Evolutionary conservation across 2,329 filamentous ascomycete species (phyloP), one percentile per base, ranked within the genome.

Genomic region (Magnaporthiopsis poae): DNA sequence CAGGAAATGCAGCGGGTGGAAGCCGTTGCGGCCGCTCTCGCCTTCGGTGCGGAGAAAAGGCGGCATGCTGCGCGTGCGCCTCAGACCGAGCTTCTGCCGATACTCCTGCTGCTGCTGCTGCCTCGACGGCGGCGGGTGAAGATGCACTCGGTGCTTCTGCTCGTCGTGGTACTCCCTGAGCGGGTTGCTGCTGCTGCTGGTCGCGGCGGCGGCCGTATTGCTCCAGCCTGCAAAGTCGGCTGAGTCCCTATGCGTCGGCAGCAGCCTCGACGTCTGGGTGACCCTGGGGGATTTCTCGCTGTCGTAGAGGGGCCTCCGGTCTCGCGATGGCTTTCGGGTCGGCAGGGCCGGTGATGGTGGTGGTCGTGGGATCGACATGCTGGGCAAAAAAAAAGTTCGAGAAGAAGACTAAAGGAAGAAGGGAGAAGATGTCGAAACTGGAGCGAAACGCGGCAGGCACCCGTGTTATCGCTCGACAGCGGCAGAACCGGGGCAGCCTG

Each of bases 1-100:
- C 39, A 90, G 71, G 73, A 91, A 90, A 66, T 86, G 81, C 61
- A 82, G 65, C 0, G 87, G 87, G 70, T 91, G 82, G 68, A 92
- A 74, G 62, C 89, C 89, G 5, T 74, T 78, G 56, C 90, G 83
- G 56, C 89, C 89, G 74, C 88, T 90, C 76, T 92, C 89, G 68
- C 89, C 89, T 9, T 73, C 72, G 13, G 72, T 66, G 67, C 74
- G 77, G 64, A 80, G 71, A n/a, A 65, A 61, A 2, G 56, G 56
- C 33, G 64, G 64, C 33, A 65, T 36, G 46, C n/a, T 65, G 63
- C 56, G 46, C n/a, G 60, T 62, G 11, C 69, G 69, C 18, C 27
- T 60, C 33, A 60, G 31, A 2, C 11, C 61, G 35, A 68, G 52
- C 36, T 62, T 65, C 63, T 27, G 35, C 21, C 66, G 63, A 5